phyloP scores from a whole-genome alignment of 192 early-diverging fungal genomes.

The Entophlyctis luteolus region DNA sequence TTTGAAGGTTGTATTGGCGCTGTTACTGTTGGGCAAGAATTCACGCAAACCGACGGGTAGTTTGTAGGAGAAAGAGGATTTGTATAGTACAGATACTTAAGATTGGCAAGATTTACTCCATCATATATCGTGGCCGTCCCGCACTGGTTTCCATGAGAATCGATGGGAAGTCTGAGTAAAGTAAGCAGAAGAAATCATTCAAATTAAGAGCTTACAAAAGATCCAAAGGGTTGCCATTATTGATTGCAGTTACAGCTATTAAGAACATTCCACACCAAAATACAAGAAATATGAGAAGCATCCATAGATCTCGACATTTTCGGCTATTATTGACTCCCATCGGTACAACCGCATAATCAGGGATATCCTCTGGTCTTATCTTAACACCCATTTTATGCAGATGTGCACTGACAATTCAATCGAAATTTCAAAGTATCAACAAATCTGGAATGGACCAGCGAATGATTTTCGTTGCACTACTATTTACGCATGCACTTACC shows the following conservation, averaged over 20 bases:
- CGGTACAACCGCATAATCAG: neutral
- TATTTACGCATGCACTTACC: no score
- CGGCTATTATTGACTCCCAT: conserved; percentile 10
- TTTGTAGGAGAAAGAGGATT: conserved; percentile 8
- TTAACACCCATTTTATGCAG: neutral
- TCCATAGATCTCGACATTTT: conserved; percentile 20
- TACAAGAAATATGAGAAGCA: conserved; percentile 18
- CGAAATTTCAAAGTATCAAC: no score
- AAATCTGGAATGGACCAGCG: no score
- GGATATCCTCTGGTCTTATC: no score
- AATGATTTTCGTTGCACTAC: no score
- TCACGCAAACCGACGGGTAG: conserved; percentile 3
- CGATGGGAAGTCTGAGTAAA: neutral
- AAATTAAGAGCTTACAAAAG: conserved; percentile 16
- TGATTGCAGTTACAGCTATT: conserved; percentile 20
- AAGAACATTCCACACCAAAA: conserved; percentile 27
- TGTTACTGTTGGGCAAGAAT: conserved; percentile 8
- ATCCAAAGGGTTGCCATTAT: conserved; percentile 5
- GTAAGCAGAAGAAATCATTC: neutral
- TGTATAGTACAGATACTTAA: conserved; percentile 13
- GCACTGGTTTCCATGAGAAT: conserved; percentile 21
- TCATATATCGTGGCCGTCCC: neutral
- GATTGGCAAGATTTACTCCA: neutral
- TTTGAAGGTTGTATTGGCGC: neutral
- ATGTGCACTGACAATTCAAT: no score